Conservation (phyloP, 2,329 filamentous ascomycete genomes). For the Rutstroemia sydowiana region DNA sequence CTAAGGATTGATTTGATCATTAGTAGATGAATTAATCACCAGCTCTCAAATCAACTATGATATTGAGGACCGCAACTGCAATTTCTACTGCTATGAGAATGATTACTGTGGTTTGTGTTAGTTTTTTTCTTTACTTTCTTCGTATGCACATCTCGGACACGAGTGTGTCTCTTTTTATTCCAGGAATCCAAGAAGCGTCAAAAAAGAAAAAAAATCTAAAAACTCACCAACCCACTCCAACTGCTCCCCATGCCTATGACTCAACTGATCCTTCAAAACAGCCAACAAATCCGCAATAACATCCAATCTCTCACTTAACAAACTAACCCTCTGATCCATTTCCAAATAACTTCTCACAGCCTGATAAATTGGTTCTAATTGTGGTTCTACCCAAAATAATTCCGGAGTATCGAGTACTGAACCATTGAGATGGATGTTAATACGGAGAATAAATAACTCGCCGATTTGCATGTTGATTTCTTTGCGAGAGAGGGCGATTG, state of each 20-base stretch:
- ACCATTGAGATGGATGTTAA: slow-evolving; percentile 96
- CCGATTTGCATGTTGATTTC: slow-evolving; percentile 99
- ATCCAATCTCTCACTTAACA: slow-evolving; percentile 82
- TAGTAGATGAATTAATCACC: no score
- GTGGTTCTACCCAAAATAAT: slow-evolving; percentile 96
- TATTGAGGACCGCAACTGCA: slow-evolving; percentile 85
- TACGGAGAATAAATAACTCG: slow-evolving; percentile 93
- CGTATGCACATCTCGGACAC: no score
- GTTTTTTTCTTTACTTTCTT: no score
- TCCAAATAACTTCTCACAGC: slow-evolving; percentile 92
- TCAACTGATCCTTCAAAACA: slow-evolving; percentile 91
- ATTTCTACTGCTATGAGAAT: slow-evolving; percentile 94
- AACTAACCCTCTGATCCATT: slow-evolving; percentile 89
- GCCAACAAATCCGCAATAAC: slow-evolving; percentile 91
- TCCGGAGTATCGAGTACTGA: slow-evolving; percentile 95
- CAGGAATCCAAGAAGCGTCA: no score
- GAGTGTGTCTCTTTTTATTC: no score
- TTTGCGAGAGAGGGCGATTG: slow-evolving; percentile 76
- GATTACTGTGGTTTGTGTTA: slow-evolving; percentile 62
- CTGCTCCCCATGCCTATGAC: slow-evolving; percentile 85
- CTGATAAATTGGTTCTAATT: slow-evolving; percentile 92
- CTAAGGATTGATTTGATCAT: no score
- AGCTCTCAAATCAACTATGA: slow-evolving; percentile 87
- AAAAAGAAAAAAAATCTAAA: not conserved
- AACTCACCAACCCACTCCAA: slow-evolving; percentile 79